Base-by-base conservation (phyloP, 164 flowering plant genomes). In the Liquidambar formosana region DNA sequence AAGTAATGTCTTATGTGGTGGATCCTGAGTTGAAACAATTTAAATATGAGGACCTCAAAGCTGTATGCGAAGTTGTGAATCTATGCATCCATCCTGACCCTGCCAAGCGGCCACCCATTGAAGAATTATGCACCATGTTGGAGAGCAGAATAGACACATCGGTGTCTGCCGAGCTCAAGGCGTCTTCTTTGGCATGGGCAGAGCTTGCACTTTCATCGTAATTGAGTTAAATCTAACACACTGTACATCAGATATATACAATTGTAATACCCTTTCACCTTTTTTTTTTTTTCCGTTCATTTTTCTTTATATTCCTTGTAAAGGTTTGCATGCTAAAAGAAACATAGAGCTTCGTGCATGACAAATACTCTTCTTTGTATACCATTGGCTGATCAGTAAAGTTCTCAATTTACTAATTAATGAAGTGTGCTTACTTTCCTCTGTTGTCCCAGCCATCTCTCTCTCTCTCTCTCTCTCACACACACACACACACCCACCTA, bases 131-230 rank as follows among this genome's bases (percentile, higher is more conserved):
- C 76, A 33, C 78, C 43, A 73, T 81, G 77, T 67, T 94, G 70
- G 99, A 94, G 79, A 86, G 70, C 71, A 72, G 80, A 60, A 84
- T 94, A 9, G 89, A 91, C 65, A 77, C 80, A 0, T 87, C 97
- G 0, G 47, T 85, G 51, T 76, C 89, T 13, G 81, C 83, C 4
- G 90, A 89, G 64, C 84, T 94, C 15, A 84, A 80, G 73, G 81
- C 88, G 43, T 90, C 97, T 66, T 86, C 96, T 57, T 75, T 94
- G 80, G 99, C 97, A 10, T 94, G 99, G 97, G 99, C 96, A 15
- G 97, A 94, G 78, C 87, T 94, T 48, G 96, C 95, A 8, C 84
- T 94, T 59, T 82, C 92, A 15, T 84, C 96, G 0, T 90, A 68
- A 76, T 61, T 11, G 53, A 68, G 71, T 52, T 52, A 58, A 80